Evolutionary conservation across 139 green algal species (phyloP).

Genomic region (Gonium pectorale): DNA sequence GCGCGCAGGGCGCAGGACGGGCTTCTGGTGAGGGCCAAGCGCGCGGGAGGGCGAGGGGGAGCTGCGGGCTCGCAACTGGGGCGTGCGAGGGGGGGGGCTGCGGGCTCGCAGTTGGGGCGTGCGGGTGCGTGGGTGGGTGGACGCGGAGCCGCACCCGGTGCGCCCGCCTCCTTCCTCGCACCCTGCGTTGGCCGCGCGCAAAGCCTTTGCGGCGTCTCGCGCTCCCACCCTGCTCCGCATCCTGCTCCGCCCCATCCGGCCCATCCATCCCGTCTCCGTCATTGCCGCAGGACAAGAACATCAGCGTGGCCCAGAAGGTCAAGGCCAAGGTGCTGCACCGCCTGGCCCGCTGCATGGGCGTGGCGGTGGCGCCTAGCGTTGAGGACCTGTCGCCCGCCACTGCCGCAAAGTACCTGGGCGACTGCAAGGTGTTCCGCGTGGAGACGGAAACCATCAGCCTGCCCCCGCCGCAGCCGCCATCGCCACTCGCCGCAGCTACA

Average conservation of each 20-base stretch:
- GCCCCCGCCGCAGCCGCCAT: neutral
- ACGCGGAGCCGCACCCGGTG: no score
- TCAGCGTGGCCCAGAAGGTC: constrained; percentile 77
- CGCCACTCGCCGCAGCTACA: neutral
- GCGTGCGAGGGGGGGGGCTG: no score
- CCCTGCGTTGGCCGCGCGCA: no score
- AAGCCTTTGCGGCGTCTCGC: no score
- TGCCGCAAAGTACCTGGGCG: constrained; percentile 51
- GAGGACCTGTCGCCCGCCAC: constrained; percentile 62
- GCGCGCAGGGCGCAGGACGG: constrained; percentile 72
- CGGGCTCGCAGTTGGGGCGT: no score
- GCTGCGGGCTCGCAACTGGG: no score
- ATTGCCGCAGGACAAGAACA: no score
- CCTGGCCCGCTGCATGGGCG: constrained; percentile 73
- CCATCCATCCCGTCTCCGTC: no score
- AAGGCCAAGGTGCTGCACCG: constrained; percentile 79
- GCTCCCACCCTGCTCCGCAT: no score
- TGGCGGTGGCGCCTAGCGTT: constrained; percentile 63
- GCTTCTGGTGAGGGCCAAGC: constrained; percentile 48
- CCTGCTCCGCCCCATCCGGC: no score
- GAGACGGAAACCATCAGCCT: constrained; percentile 49
- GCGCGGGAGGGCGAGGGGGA: neutral
- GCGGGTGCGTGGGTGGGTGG: no score
- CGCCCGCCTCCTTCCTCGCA: no score
- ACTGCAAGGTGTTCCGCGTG: constrained; percentile 75